These are phyloP conservation scores for Trichoderma simmonsii DNA, from an alignment of 2,329 filamentous ascomycete species.

Conservation along the genomic window DNA sequence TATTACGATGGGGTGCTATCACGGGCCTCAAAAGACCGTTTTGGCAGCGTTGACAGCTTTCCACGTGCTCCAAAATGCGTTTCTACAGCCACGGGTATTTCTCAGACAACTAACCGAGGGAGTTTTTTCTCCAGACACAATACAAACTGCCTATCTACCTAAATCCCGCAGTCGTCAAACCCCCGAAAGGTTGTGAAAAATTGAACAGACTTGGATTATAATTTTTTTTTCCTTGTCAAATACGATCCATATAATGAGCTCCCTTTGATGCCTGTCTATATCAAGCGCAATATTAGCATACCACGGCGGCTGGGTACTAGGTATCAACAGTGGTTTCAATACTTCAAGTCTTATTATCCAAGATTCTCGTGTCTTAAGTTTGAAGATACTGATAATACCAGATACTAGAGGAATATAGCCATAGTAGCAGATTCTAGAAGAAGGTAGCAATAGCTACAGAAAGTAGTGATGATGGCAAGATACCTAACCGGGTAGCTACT, in stretches of 20 bases:
- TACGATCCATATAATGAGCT: no score
- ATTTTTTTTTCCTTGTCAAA: background rate
- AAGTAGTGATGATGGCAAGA: no score
- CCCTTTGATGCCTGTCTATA: no score
- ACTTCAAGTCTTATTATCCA: no score
- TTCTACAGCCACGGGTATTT: background rate
- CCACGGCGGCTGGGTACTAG: no score
- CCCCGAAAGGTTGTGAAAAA: accelerated
- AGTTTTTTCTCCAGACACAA: background rate
- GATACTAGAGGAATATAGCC: no score
- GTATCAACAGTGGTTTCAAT: no score
- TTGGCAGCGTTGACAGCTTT: background rate
- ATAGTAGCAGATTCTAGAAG: no score
- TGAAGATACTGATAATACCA: no score
- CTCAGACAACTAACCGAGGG: background rate
- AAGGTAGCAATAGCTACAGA: no score
- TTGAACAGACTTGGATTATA: background rate
- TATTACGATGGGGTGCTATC: background rate
- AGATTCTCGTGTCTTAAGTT: no score
- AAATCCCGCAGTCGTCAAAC: background rate
- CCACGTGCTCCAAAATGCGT: background rate
- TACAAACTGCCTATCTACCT: background rate
- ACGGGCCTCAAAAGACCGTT: background rate
- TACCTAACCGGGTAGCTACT: background rate
- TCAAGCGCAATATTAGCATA: no score